Conservation (phyloP, 2,329 filamentous ascomycete species). For the Beauveria sp. region DNA sequence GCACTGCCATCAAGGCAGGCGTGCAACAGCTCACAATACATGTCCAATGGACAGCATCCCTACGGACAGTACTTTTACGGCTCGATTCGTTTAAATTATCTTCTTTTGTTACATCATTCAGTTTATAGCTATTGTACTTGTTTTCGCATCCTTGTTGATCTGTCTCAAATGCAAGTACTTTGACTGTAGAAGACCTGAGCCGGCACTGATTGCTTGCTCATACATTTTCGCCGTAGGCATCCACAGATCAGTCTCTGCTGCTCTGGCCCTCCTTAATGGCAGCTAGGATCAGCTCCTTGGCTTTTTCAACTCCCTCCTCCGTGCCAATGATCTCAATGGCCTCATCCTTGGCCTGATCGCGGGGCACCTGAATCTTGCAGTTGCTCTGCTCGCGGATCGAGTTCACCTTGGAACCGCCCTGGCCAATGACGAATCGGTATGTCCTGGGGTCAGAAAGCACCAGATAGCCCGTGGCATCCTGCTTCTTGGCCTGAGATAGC, state of each 20-base stretch:
- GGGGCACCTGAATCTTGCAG: conserved; percentile 89
- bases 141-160: not conserved
- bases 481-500: conserved; percentile 63
- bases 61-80: not conserved
- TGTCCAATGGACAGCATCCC: too few species aligned
- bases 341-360: conserved; percentile 65
- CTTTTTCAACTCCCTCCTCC: conserved; percentile 74
- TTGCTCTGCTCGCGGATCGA: conserved; percentile 84
- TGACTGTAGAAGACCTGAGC: not conserved
- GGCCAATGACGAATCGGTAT: conserved; percentile 85
- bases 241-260: conserved; percentile 7
- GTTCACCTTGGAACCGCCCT: conserved; percentile 86
- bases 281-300: conserved; percentile 80
- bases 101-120: not conserved
- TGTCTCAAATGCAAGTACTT: not conserved
- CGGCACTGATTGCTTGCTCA: not conserved
- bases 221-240: not conserved
- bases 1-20: too few species aligned
- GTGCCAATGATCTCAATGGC: conserved; percentile 85
- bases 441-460: conserved; percentile 82
- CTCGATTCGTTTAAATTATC: not conserved
- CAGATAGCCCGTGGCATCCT: conserved; percentile 73
- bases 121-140: not conserved
- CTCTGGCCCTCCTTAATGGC: conserved; percentile 60
- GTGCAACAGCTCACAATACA: too few species aligned